Base-by-base conservation (phyloP, 805 yeast genomes). In the Kodamaea neixiangensis region DNA sequence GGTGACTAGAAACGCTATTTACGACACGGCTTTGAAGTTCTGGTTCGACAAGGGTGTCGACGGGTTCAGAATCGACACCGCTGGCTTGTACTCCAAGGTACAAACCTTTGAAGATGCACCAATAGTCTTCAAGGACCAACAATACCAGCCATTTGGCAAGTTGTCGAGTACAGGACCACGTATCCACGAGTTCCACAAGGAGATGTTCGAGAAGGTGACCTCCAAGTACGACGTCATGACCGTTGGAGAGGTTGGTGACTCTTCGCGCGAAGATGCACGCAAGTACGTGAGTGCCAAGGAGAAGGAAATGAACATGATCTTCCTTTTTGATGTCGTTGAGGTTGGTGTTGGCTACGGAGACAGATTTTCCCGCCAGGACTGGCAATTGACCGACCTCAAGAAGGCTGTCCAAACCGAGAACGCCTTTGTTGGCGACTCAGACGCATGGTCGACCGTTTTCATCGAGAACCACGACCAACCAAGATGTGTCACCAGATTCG, bases 401-500 rank as follows among this genome's bases (percentile, higher is more conserved):
- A 60, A 68, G 9, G 56, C 56, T 2, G 48, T 53, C 11, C 43
- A 47, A 21, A 25, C 15, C 18, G 51, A 53, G 57, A 61, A 68
- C 48, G 61, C 59, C 3, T 76, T 76, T 55, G 68, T 75, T 52
- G 74, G 76, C 46, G 56, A 68, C 15, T 73, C 81, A 14, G 85
- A 80, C 55, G 82, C 81, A n/a, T 81, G 86, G 85, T 64, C 80
- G 34, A 77, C 85, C 13, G 71, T 73, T 10, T 80, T 75, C 63
- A 60, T 76, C 49, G 86, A 81, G 61, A 81, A 81, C 60, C 86
- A 81, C 60, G 85, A 81, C 62, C 84, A 78, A 57, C 78, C 84
- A 7, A 71, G 85, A 58, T 67, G 77, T 21, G 73, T 79, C 35
- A 63, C 81, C 10, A 69, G 85, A 56, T 80, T 78, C 59, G 82